These are phyloP conservation scores for Colletotrichum incanum DNA, from an alignment of 2,329 filamentous ascomycete genomes.

Conservation along the genomic window DNA sequence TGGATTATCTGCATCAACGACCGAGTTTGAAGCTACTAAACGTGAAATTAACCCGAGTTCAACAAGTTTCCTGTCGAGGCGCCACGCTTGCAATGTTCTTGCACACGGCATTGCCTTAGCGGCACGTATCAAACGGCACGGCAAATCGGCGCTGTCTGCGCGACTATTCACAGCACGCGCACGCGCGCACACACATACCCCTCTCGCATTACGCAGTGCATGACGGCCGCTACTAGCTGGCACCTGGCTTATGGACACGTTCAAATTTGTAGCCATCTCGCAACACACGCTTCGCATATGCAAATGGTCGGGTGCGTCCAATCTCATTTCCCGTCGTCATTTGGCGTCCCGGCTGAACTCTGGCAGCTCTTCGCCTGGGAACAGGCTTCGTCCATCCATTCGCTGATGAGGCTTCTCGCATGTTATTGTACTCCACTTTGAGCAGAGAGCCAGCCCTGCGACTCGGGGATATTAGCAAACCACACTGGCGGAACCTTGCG, in stretches of 20 bases:
- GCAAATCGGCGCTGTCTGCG: conserved; percentile 21
- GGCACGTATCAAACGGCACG: conserved; percentile 14
- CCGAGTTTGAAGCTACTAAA: not conserved
- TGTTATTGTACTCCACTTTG: conserved; percentile 35
- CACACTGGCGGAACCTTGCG: conserved; percentile 18
- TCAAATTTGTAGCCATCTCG: conserved; percentile 21
- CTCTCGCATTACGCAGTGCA: conserved; percentile 16
- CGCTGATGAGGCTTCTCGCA: conserved; percentile 14
- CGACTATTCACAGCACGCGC: not conserved
- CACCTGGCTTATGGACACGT: conserved; percentile 2
- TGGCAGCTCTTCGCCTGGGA: not conserved
- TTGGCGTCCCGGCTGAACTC: conserved; percentile 15
- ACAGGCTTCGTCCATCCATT: conserved; percentile 11
- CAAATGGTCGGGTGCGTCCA: conserved; percentile 20
- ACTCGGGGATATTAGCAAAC: conserved; percentile 20
- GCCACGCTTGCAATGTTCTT: conserved; percentile 2
- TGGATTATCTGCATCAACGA: conserved; percentile 16
- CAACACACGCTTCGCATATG: conserved; percentile 12
- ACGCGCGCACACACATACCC: not conserved
- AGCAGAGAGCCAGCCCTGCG: conserved; percentile 23
- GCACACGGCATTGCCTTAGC: conserved; percentile 8
- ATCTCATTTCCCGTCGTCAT: conserved; percentile 34
- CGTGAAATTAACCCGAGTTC: not conserved
- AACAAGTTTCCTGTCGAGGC: not conserved
- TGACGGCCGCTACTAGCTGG: not conserved